Percentiles rank a stretch among this genome's conserved stretches.
These are phyloP conservation scores for Blastobotrys persicus DNA, from an alignment of 1,139 yeast species.

Conservation along the genomic window DNA sequence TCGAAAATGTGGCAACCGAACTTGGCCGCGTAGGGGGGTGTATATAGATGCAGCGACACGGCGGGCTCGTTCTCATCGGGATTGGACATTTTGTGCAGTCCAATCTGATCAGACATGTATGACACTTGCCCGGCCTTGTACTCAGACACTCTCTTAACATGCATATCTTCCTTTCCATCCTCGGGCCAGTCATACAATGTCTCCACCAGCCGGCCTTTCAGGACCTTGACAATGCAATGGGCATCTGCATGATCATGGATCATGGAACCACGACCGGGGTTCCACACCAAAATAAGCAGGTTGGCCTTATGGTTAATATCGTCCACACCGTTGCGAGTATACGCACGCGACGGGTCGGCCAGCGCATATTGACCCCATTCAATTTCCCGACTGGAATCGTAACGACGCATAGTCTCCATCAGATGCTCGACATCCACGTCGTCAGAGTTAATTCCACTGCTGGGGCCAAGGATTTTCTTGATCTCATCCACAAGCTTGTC, in stretches of 20 bases:
- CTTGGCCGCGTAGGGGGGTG: conserved; percentile 74
- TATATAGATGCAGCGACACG: conserved; percentile 70
- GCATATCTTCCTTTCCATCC: conserved; percentile 27
- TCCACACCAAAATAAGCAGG: conserved; percentile 67
- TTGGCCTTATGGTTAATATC: conserved; percentile 69
- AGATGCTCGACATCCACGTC: conserved; percentile 57
- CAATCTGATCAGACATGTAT: conserved; percentile 65
- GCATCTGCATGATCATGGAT: conserved; percentile 80
- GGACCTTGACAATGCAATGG: conserved; percentile 55
- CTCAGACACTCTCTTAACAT: conserved; percentile 35
- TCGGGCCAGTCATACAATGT: conserved; percentile 56
- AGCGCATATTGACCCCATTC: conserved; percentile 66
- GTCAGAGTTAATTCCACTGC: conserved; percentile 41
- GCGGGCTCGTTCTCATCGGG: conserved; percentile 48
- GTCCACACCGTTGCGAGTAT: conserved; percentile 63
- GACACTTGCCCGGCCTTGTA: conserved; percentile 53
- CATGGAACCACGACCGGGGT: conserved; percentile 62
- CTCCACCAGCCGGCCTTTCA: conserved; percentile 60
- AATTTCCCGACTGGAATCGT: conserved; percentile 43
- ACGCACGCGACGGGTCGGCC: conserved; percentile 49
- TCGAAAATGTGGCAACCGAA: conserved; percentile 65
- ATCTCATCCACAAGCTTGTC: conserved; percentile 36
- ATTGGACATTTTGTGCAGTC: conserved; percentile 64
- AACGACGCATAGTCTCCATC: conserved; percentile 48
- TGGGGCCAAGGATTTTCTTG: conserved; percentile 38